A percentile compares a stretch with the other conserved stretches of the same genome.
These are phyloP conservation scores for Aeschynomene evenia DNA, from an alignment of 306 rosid genomes.

Conservation along the genomic window DNA sequence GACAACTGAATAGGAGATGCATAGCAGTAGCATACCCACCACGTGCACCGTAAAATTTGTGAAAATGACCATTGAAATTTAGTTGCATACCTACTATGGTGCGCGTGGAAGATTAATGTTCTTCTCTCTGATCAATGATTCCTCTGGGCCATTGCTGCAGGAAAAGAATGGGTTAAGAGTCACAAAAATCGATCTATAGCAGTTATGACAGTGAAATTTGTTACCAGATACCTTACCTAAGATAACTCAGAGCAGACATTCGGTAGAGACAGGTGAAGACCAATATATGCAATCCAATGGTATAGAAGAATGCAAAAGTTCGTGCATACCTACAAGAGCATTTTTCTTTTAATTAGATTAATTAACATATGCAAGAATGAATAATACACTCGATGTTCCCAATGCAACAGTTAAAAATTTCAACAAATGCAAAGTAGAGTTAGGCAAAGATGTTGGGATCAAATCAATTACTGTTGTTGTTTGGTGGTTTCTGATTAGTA, in stretches of 20 bases:
- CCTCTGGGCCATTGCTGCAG: conserved; percentile 76
- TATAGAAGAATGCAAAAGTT: conserved; percentile 91
- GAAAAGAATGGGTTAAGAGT: conserved; percentile 11
- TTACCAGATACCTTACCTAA: conserved; percentile 49
- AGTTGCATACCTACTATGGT: conserved; percentile 33
- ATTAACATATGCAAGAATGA: conserved; percentile 6
- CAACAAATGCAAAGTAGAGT: neutral
- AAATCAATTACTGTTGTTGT: neutral
- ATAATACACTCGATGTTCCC: neutral
- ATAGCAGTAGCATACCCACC: conserved; percentile 18
- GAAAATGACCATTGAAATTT: conserved; percentile 21
- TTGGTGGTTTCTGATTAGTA: neutral
- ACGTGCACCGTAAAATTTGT: conserved; percentile 22
- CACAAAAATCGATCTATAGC: conserved; percentile 2
- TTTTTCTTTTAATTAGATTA: too few species aligned
- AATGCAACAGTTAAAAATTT: neutral
- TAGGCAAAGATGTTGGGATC: neutral
- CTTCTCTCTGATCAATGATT: conserved; percentile 50
- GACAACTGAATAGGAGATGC: conserved; percentile 10
- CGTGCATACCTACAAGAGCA: conserved; percentile 77
- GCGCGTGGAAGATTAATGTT: conserved; percentile 59
- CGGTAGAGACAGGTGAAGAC: conserved; percentile 95
- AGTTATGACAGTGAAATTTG: neutral
- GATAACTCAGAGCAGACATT: conserved; percentile 93
- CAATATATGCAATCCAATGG: conserved; percentile 85